Conservation (phyloP, 352 stramenopile species). For the Phytophthora hibernalis region DNA sequence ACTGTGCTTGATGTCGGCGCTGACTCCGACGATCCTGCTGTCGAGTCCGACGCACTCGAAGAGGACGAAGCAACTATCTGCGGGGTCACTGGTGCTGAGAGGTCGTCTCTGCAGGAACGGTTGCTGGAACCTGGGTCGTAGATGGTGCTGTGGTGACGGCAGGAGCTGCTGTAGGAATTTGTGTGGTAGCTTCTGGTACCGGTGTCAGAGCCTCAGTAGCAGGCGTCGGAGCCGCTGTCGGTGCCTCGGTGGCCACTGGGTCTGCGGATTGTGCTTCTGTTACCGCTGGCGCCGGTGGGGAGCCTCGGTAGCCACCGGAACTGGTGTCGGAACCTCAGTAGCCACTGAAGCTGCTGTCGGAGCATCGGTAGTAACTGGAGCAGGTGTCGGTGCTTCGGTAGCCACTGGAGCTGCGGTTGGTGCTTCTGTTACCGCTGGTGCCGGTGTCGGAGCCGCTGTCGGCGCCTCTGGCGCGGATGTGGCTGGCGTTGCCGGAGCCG, state of each 20-base stretch:
- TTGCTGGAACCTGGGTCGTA: slow-evolving; percentile 6
- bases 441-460: not conserved
- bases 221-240: slow-evolving; percentile 15
- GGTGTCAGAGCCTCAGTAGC: slow-evolving; percentile 4
- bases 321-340: slow-evolving; percentile 1
- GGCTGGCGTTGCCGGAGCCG: not conserved
- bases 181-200: slow-evolving; percentile 6
- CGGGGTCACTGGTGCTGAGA: slow-evolving; percentile 10
- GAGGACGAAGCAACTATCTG: slow-evolving; percentile 19
- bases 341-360: slow-evolving; percentile 2
- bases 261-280: no score
- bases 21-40: slow-evolving; percentile 13
- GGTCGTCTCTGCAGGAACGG: slow-evolving; percentile 4
- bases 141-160: slow-evolving; percentile 8
- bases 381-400: slow-evolving; percentile 1
- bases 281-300: not conserved
- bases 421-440: not conserved
- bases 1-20: no score
- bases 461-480: slow-evolving; percentile 9
- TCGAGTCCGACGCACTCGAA: slow-evolving; percentile 13
- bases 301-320: not conserved
- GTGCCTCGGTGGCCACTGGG: not conserved
- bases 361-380: not conserved
- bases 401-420: not conserved
- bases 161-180: slow-evolving; percentile 14